Percentiles rank a stretch among this genome's conserved stretches.
Evolutionary conservation across 345 rosid genomes (phyloP).

Genomic region (Eucalyptus pauciflora): DNA sequence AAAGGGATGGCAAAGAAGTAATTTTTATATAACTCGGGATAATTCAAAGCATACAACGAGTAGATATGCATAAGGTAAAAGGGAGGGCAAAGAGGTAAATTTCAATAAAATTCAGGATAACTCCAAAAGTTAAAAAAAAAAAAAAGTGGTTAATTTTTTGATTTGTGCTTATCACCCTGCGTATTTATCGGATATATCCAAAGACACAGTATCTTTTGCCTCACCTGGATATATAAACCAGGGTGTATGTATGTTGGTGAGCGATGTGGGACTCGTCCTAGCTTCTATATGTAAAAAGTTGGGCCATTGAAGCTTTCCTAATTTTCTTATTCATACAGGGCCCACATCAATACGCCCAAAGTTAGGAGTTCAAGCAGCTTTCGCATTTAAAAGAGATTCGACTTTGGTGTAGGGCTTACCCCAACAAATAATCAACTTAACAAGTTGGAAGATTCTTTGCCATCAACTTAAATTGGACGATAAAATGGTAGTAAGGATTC

Average conservation of each 20-base stretch:
- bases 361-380: background rate
- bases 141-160: too few relatives aligned
- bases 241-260: background rate
- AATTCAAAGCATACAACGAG: background rate
- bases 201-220: rapidly evolving
- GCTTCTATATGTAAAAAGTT: background rate
- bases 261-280: background rate
- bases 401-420: background rate
- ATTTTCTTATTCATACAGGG: background rate
- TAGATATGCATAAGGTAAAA: too few relatives aligned
- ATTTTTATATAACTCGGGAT: background rate
- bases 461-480: background rate
- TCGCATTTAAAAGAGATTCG: background rate
- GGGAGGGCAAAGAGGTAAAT: background rate
- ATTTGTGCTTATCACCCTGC: background rate
- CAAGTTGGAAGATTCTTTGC: background rate
- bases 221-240: background rate
- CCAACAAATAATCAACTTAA: background rate
- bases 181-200: background rate
- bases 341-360: background rate
- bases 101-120: background rate
- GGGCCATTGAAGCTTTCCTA: background rate
- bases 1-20: background rate
- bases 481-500: background rate
- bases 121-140: background rate